phyloP scores from a whole-genome alignment of 1,139 yeast species.

The Zygotorulaspora mrakii region DNA sequence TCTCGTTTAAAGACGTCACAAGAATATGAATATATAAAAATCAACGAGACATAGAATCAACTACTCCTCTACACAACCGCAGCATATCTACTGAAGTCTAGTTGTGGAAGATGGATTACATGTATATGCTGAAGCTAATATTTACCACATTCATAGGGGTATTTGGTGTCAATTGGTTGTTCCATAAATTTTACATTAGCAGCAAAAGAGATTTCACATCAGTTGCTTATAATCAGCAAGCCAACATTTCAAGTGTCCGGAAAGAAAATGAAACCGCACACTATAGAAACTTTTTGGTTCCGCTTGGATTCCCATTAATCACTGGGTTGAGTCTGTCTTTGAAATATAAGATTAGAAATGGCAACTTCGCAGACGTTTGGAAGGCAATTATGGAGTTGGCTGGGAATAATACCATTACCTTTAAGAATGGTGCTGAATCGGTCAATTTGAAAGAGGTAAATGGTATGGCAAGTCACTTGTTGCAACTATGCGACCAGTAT shows the following conservation, averaged over 20 bases:
- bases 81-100: not conserved
- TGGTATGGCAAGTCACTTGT: conserved; percentile 27
- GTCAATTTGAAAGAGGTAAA: conserved; percentile 26
- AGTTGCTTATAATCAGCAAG: conserved; percentile 56
- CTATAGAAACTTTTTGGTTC: conserved; percentile 60
- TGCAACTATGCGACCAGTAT: conserved; percentile 15
- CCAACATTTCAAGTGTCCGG: conserved; percentile 54
- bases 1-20: not conserved
- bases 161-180: conserved; percentile 20
- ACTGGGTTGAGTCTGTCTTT: conserved; percentile 64
- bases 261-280: conserved; percentile 58
- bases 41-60: no score
- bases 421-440: conserved; percentile 12
- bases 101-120: conserved; percentile 10
- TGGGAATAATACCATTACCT: conserved; percentile 17
- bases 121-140: conserved; percentile 8
- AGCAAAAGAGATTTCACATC: conserved; percentile 51
- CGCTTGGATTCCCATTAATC: conserved; percentile 56
- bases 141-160: conserved; percentile 7
- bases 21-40: no score
- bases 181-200: conserved; percentile 28
- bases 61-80: no score
- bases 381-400: conserved; percentile 37
- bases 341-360: conserved; percentile 62
- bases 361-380: conserved; percentile 69